phyloP scores from a whole-genome alignment of 169 alveolate species.

The Plasmodium relictum region DNA sequence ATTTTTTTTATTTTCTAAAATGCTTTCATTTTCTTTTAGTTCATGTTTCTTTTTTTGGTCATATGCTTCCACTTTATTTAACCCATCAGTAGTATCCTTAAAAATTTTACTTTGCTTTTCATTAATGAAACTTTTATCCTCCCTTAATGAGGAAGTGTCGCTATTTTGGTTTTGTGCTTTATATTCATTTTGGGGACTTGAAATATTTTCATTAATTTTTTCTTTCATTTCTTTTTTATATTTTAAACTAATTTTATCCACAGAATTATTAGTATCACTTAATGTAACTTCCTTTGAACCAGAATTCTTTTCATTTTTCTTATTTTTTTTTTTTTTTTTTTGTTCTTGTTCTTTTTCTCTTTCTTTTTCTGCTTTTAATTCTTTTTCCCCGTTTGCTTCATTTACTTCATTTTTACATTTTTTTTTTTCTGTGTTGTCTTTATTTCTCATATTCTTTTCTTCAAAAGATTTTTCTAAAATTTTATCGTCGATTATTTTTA shows the following conservation, averaged over 20 bases:
- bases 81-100: constrained; percentile 50
- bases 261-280: background rate
- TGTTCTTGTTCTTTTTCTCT: background rate
- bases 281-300: background rate
- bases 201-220: constrained; percentile 8
- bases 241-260: background rate
- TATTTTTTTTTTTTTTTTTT: background rate
- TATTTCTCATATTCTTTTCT: constrained; percentile 34
- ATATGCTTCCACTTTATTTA: background rate
- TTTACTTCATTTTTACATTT: background rate
- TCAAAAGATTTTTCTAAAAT: constrained; percentile 65
- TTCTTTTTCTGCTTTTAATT: background rate
- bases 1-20: constrained; percentile 62
- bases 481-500: constrained; percentile 69
- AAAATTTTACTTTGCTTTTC: constrained; percentile 61
- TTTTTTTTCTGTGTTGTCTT: constrained; percentile 1
- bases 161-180: constrained; percentile 54
- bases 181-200: constrained; percentile 26
- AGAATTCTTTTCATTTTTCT: constrained; percentile 5
- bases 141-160: constrained; percentile 51
- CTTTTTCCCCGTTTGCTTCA: background rate
- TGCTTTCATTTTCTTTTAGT: constrained; percentile 25
- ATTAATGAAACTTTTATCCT: constrained; percentile 35
- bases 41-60: constrained; percentile 36
- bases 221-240: constrained; percentile 22